Evolutionary conservation across 495 filamentous ascomycete species (phyloP).

Genomic region (Haplographium delicatum): DNA sequence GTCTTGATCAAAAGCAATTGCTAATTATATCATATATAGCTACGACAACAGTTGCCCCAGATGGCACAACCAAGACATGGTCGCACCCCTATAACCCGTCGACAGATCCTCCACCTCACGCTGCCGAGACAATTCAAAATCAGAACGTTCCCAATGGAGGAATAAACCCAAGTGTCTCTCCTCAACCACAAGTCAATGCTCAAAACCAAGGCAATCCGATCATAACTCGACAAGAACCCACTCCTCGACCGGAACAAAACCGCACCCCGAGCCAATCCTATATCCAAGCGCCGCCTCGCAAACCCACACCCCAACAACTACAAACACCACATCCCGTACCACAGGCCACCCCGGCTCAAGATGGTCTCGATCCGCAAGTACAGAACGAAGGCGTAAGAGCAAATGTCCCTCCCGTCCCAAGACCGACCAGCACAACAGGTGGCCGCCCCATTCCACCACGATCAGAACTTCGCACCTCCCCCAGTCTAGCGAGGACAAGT

Average conservation of each 20-base stretch:
- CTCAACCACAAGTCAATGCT: neutral
- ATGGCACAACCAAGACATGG: constrained; percentile 16
- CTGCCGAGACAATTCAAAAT: constrained; percentile 7
- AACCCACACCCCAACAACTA: constrained; percentile 4
- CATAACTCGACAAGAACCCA: constrained; percentile 3
- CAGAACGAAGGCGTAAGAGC: neutral
- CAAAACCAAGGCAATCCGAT: neutral
- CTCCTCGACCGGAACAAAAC: neutral
- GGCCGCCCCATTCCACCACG: constrained; percentile 10
- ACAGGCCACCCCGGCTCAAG: no score
- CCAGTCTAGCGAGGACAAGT: neutral
- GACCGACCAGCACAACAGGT: neutral
- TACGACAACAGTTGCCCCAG: constrained; percentile 19
- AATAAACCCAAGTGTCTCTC: neutral
- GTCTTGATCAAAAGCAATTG: neutral
- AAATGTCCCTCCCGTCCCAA: constrained; percentile 1
- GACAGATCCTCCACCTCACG: constrained; percentile 17
- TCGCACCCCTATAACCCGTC: constrained; percentile 19
- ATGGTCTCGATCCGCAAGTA: no score
- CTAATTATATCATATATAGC: constrained; percentile 6
- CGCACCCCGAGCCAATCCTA: neutral
- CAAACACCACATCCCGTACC: neutral
- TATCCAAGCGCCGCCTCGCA: constrained; percentile 2
- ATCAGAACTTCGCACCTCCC: constrained; percentile 9
- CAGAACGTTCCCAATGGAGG: neutral